These are phyloP conservation scores for Spathaspora girioi DNA, from an alignment of 805 yeast species.

Conservation along the genomic window DNA sequence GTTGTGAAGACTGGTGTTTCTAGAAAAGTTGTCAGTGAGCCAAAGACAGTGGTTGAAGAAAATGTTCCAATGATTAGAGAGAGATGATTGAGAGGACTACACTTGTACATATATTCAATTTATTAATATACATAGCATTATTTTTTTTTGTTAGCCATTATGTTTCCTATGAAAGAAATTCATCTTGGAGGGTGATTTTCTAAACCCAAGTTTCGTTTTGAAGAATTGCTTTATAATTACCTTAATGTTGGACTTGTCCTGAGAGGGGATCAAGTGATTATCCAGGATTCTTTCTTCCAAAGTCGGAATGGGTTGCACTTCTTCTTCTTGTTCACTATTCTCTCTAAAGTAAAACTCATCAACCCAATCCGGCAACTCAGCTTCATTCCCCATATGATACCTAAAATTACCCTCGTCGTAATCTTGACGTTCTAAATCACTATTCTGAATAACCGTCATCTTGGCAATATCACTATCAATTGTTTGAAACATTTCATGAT, in stretches of 20 bases:
- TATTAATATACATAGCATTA: not conserved
- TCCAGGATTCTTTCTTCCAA: not conserved
- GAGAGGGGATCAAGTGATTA: not conserved
- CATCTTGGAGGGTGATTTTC: not conserved
- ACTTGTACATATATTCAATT: not conserved
- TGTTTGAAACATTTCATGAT: not conserved
- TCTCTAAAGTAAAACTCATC: not conserved
- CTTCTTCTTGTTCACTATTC: slow-evolving; percentile 1
- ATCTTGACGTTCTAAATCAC: not conserved
- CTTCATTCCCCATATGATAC: not conserved
- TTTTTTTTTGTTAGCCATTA: not conserved
- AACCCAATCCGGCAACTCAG: not conserved
- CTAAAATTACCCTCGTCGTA: not conserved
- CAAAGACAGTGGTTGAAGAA: slow-evolving; percentile 27
- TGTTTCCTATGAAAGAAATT: not conserved
- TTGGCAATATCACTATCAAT: not conserved
- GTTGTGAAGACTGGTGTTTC: not conserved
- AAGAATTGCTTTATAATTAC: not conserved
- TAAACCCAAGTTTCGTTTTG: not conserved
- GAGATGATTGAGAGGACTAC: slow-evolving; percentile 13
- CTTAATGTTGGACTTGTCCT: not conserved
- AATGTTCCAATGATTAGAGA: slow-evolving; percentile 29
- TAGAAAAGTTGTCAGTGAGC: slow-evolving; percentile 25
- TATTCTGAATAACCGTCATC: not conserved
- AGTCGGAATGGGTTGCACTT: not conserved